Evolutionary conservation across 2,329 filamentous ascomycete genomes (phyloP), one percentile per base, ranked within the genome.

Genomic region (Pezicula rhizophila): DNA sequence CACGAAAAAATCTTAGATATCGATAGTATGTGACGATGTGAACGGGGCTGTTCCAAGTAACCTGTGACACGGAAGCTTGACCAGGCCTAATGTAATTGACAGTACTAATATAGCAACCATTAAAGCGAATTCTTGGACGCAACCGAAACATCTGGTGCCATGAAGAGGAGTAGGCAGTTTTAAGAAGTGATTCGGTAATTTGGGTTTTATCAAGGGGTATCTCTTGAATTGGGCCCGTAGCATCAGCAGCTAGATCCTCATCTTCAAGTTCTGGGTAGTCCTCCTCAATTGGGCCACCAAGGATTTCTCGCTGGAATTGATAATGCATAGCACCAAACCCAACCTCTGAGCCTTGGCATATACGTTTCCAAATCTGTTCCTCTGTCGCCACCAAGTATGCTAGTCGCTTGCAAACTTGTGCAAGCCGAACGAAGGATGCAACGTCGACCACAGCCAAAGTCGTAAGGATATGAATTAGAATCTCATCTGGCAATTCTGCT

Each of bases 11-110:
- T 46, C 93, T 87, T 3, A 99, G 79, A 69, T 97, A 99, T 50
- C 93, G 89, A 71, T 95, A 99, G 70, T 97, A 99, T 1, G 93
- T 99, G 43, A 99, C 90, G 50, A 97, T 95, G 65, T 95, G 90
- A 33, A 97, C 85, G 8, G 91, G 91, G 20, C 79, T 85, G 41
- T 74, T 73, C 89, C 91, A 96, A 1, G 87, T 85, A 15, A 85
- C 70, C 47, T 82, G 83, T 55, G 83, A 85, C 17, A 79, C 77
- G 3, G 82, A 84, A 10, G 84, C 77, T 51, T 86, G 86, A 28
- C 93, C 93, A 0, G 89, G 74, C 20, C 93, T 87, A 44, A 89
- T 82, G 69, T 99, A 99, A 70, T 97, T 97, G 51, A 96, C 90
- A 0, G 92, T 97, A 66, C 84, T 89, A 67, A 99, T 97, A 71